Base-by-base conservation (phyloP, 2,329 filamentous ascomycete genomes). In the Exophiala aquamarina region DNA sequence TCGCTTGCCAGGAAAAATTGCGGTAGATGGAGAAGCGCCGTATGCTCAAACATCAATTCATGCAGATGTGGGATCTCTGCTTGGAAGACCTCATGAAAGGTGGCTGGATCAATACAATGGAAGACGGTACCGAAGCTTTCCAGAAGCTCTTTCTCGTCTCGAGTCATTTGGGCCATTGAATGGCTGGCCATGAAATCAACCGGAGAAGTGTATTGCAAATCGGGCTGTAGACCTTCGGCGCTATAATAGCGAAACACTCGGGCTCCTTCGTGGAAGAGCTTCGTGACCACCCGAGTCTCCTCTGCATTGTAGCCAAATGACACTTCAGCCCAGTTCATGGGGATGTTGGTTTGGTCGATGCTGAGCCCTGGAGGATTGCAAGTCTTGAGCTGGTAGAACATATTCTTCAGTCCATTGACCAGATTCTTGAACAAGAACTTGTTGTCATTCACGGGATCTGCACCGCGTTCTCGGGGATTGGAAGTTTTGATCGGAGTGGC, bases 1-100 rank as follows among this genome's bases (percentile, higher is more conserved):
- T 99, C 93, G 61, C 91, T 96, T n/a, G 94, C 93, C 41, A 99
- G 81, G 70, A 98, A 93, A 68, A 97, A 99, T 63, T 99, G 93
- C 5, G 93, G 92, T 47, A 98, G 88, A 66, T 98, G 93, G 41
- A 98, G 77, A 31, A 99, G 77, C 19, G 89, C 88, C 2, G 90
- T 90, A 67, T 99, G 93, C 65, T 97, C 89, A 65, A 97, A 95
- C 70, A 95, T 96, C 79, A 97, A 92, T 55, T 95, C 87, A 66
- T 98, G 97, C 29, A 99, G 81, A 67, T 89, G 89, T 29, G 92
- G 92, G 51, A 99, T 97, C 71, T 97, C 93, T 51, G 91, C 89
- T 64, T 95, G 89, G 66, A 98, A 99, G 32, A 98, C 90, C 71
- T 99, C 93, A 61, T 98, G 91, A 65, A 99, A 98, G 0, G 92